These are phyloP conservation scores for Pulveroboletus ravenelii DNA, from an alignment of 768 basidiomycete genomes.

Conservation along the genomic window DNA sequence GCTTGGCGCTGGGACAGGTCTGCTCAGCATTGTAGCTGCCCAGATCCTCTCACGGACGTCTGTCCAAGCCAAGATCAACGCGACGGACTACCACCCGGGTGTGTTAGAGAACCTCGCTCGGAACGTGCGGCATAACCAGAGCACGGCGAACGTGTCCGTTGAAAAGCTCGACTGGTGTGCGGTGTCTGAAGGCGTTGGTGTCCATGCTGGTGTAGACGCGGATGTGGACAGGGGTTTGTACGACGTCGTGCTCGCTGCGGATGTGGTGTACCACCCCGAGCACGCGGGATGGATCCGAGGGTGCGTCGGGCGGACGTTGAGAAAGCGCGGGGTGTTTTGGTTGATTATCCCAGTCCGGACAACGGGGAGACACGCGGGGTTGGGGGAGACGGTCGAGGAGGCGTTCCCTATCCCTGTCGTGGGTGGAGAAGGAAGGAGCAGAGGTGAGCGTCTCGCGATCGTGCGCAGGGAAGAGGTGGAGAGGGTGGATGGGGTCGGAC, in stretches of 20 bases:
- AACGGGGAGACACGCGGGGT: slow-evolving; percentile 57
- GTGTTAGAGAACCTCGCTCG: slow-evolving; percentile 62
- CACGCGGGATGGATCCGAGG: slow-evolving; percentile 67
- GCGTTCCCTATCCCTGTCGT: slow-evolving; percentile 38
- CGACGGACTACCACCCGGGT: slow-evolving; percentile 76
- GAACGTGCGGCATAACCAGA: slow-evolving; percentile 55
- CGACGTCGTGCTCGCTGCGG: slow-evolving; percentile 73
- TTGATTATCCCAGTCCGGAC: slow-evolving; percentile 67
- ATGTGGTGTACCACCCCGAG: slow-evolving; percentile 69
- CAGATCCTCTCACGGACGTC: slow-evolving; percentile 36
- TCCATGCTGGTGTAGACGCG: not conserved
- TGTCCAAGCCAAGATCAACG: slow-evolving; percentile 39
- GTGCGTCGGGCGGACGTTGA: slow-evolving; percentile 53
- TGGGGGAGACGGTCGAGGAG: slow-evolving; percentile 51
- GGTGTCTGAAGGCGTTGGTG: slow-evolving; percentile 31
- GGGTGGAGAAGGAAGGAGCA: not conserved
- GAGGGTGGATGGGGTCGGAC: slow-evolving; percentile 51
- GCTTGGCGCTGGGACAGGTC: slow-evolving; percentile 81
- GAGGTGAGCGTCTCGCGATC: slow-evolving; percentile 38
- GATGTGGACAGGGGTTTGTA: slow-evolving; percentile 31
- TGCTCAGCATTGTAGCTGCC: slow-evolving; percentile 67
- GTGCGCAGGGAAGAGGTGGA: slow-evolving; percentile 44
- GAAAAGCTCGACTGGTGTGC: slow-evolving; percentile 61
- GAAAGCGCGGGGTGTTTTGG: slow-evolving; percentile 54
- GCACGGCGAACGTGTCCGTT: slow-evolving; percentile 40